phyloP scores from a whole-genome alignment of 2,329 filamentous ascomycete genomes.

The Fusarium pseudonygamai region DNA sequence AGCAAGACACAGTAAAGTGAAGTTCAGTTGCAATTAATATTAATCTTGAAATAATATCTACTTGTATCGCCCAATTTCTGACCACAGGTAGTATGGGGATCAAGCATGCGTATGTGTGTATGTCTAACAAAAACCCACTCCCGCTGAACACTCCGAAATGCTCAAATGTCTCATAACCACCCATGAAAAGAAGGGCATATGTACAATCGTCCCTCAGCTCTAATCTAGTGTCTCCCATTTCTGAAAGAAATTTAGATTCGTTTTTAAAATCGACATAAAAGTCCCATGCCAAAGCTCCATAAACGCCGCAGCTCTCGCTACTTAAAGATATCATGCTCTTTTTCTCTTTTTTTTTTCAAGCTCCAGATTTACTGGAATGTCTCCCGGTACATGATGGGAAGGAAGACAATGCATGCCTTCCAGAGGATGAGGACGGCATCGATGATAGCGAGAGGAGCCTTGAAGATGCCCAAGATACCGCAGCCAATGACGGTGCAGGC shows the following conservation, averaged over 20 bases:
- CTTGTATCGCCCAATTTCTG: background rate
- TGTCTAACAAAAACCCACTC: slow-evolving; percentile 24
- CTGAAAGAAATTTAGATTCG: slow-evolving; percentile 1
- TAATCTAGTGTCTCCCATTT: background rate
- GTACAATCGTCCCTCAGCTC: background rate
- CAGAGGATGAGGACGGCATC: slow-evolving; percentile 77
- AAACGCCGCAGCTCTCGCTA: slow-evolving; percentile 39
- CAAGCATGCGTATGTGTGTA: slow-evolving; percentile 11
- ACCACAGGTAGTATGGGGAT: background rate
- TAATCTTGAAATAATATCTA: slow-evolving; percentile 28
- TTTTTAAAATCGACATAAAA: slow-evolving; percentile 19
- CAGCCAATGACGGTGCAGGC: slow-evolving; percentile 51
- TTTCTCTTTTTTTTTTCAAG: background rate
- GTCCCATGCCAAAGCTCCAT: slow-evolving; percentile 31
- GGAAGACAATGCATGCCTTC: slow-evolving; percentile 83
- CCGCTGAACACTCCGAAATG: slow-evolving; percentile 29
- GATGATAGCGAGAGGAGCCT: slow-evolving; percentile 68
- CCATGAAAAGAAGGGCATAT: slow-evolving; percentile 10
- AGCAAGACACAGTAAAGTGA: background rate
- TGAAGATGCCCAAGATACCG: slow-evolving; percentile 52
- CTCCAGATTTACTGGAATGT: slow-evolving; percentile 41
- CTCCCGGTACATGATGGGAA: slow-evolving; percentile 83
- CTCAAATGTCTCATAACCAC: slow-evolving; percentile 37
- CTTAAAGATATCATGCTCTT: slow-evolving; percentile 1
- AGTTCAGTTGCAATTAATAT: slow-evolving; percentile 36